These are phyloP conservation scores for Hypoxylon fragiforme DNA, from an alignment of 495 filamentous ascomycete species.

Conservation along the genomic window DNA sequence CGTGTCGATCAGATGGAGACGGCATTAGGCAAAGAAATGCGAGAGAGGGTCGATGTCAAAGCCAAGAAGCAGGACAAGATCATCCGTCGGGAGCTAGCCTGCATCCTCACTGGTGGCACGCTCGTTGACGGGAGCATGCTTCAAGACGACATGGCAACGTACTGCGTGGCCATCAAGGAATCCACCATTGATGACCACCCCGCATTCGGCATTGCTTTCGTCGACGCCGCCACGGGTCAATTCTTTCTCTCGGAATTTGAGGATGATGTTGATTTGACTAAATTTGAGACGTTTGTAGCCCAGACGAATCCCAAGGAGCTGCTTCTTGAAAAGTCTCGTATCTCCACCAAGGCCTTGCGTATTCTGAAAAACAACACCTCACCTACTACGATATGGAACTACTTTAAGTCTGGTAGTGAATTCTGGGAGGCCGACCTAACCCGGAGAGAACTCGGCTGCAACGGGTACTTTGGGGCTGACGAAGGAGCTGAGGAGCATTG, in stretches of 20 bases:
- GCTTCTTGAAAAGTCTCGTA: slow-evolving; percentile 81
- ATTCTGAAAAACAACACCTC: slow-evolving; percentile 95
- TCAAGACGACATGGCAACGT: slow-evolving; percentile 96
- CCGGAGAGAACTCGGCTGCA: slow-evolving; percentile 77
- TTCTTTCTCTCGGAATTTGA: slow-evolving; percentile 90
- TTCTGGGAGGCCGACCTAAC: slow-evolving; percentile 89
- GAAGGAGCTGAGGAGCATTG: slow-evolving; percentile 68
- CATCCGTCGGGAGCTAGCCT: slow-evolving; percentile 86
- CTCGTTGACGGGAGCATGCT: slow-evolving; percentile 96
- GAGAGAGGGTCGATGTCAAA: slow-evolving; percentile 70
- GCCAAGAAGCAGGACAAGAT: slow-evolving; percentile 80
- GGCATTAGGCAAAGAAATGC: slow-evolving; percentile 96
- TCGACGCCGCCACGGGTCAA: slow-evolving; percentile 94
- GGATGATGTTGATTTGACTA: slow-evolving; percentile 92
- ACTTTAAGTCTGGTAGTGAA: slow-evolving; percentile 83
- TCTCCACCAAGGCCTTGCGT: slow-evolving; percentile 83
- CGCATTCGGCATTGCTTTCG: slow-evolving; percentile 88
- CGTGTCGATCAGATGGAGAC: slow-evolving; percentile 96
- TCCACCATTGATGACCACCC: slow-evolving; percentile 73
- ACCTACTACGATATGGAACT: slow-evolving; percentile 94
- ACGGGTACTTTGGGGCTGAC: slow-evolving; percentile 75
- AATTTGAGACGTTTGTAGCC: slow-evolving; percentile 96
- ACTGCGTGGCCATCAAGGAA: slow-evolving; percentile 96
- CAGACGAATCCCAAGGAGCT: slow-evolving; percentile 90
- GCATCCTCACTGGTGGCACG: slow-evolving; percentile 88